A percentile compares a stretch with the other conserved stretches of the same genome.
Conservation (phyloP, 2,329 filamentous ascomycete species). For the Alternaria solani region DNA sequence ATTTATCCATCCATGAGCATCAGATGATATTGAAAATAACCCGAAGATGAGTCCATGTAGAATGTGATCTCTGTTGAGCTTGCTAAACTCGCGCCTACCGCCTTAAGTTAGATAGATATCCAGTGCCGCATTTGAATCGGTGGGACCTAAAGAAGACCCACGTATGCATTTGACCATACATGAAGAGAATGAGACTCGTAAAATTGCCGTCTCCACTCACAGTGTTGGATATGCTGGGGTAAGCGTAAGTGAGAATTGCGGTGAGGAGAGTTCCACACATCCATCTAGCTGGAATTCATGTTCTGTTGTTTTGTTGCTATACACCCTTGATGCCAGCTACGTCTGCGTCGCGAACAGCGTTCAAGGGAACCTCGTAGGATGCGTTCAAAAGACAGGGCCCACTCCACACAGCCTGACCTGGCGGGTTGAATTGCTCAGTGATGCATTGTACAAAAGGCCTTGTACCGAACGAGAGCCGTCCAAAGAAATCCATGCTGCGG, state of each 20-base stretch:
- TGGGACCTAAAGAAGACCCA: conserved; percentile 5
- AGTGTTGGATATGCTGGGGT: not conserved
- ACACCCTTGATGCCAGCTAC: not conserved
- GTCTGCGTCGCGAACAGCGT: not conserved
- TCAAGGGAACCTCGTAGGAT: not conserved
- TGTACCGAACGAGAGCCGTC: not conserved
- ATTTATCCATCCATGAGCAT: conserved; percentile 28
- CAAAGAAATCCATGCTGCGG: not conserved
- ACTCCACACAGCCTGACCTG: not conserved
- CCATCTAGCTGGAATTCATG: not conserved
- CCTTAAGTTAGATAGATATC: conserved; percentile 1
- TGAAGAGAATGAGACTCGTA: conserved; percentile 3
- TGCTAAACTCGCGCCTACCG: conserved; percentile 3
- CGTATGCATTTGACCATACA: conserved; percentile 2
- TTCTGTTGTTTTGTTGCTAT: not conserved
- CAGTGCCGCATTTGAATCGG: conserved; percentile 1
- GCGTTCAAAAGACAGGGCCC: not conserved
- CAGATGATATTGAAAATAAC: conserved; percentile 40
- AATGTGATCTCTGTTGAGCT: conserved; percentile 9
- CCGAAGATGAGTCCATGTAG: conserved; percentile 23
- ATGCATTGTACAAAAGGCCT: conserved; percentile 3
- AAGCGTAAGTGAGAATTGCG: not conserved
- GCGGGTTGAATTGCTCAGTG: not conserved
- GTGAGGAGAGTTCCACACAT: not conserved
- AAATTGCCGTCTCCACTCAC: conserved; percentile 3